Base-by-base conservation (phyloP, 768 basidiomycete genomes). In the Suillus bovinus region DNA sequence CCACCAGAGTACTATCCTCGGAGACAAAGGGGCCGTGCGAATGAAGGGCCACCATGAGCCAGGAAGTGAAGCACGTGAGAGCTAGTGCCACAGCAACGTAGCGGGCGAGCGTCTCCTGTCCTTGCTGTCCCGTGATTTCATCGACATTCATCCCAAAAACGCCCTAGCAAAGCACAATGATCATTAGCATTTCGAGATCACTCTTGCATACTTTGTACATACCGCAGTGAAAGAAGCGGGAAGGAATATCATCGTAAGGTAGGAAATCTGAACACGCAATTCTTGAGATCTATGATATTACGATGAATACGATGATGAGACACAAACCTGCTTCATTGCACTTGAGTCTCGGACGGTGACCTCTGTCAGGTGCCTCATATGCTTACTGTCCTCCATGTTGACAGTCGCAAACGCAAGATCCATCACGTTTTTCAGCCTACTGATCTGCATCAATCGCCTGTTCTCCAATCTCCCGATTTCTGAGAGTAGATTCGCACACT, bases 171-270 rank as follows among this genome's bases (percentile, higher is more conserved):
- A 57, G 9, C 13, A 47, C 9, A 5, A 31, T 31, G 42, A 53
- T 50, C 57, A 38, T 73, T 5, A 68, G 63, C 11, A 31, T 46
- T 54, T 14, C 29, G 6, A 13, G 5, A 34, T 3, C 0, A 2
- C 29, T 9, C 22, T 22, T 22, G 7, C 17, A 29, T 46, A 1
- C 5, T 22, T 2, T 14, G 9, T 1, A 70, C 74, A 14, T 64
- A 74, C 72, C n/a, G 74, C 59, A 5, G 73, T 27, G 41, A 83
- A 84, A 9, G 78, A 76, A 13, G 82, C 80, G 0, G 86, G 85
- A 20, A 87, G 76, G 70, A 85, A 88, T 31, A 83, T 61, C 82
- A 84, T 83, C 0, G 85, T 81, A 7, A 88, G 70, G 61, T 84
- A 85, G 0, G 81, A 74, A 27, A 87, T 78, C 69, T 85, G 78